A percentile compares a stretch with the other conserved stretches of the same genome.
Conservation (phyloP, 2,329 filamentous ascomycete species). For the Penicillium freii region DNA sequence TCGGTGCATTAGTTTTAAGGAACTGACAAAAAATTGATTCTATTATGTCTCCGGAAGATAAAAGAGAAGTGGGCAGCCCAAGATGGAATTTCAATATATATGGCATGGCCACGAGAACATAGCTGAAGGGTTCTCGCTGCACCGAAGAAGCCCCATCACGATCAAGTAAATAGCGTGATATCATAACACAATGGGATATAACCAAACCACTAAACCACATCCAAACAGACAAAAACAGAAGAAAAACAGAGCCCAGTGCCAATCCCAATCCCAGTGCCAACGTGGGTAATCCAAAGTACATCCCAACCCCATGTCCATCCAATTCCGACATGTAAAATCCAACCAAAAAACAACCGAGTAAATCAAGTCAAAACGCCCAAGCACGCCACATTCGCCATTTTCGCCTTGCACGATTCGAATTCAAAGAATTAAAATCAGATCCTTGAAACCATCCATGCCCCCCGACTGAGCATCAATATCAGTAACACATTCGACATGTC, state of each 20-base stretch:
- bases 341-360: not conserved
- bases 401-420: constrained; percentile 11
- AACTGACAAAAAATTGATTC: not conserved
- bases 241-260: not conserved
- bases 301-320: not conserved
- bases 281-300: not conserved
- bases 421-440: not conserved
- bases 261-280: not conserved
- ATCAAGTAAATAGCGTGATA: constrained; percentile 22
- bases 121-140: not conserved
- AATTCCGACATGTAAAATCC: not conserved
- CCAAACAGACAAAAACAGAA: not conserved
- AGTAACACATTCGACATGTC: not conserved
- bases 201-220: constrained; percentile 12
- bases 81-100: constrained; percentile 11
- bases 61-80: not conserved
- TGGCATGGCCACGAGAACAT: constrained; percentile 2
- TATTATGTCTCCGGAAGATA: not conserved
- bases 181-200: constrained; percentile 31
- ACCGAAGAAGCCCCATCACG: not conserved
- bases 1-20: not conserved
- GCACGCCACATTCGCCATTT: constrained; percentile 16
- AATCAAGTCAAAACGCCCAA: constrained; percentile 8
- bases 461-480: not conserved
- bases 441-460: not conserved